A percentile compares a stretch with the other conserved stretches of the same genome.
phyloP scores from a whole-genome alignment of 78 protist genomes.

The Dictyostelium discoideum region DNA sequence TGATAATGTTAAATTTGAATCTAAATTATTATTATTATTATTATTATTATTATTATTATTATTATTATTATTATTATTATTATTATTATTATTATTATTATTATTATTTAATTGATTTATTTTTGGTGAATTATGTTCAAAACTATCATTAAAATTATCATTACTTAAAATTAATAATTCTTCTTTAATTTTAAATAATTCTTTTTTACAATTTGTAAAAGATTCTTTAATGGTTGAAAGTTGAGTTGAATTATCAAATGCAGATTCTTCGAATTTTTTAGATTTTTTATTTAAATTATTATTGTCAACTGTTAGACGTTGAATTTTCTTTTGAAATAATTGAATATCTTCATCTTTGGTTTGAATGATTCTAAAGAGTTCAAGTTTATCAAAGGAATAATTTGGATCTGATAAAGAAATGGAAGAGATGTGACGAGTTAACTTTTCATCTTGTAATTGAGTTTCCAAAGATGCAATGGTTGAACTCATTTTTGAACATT shows the following conservation, averaged over 20 bases:
- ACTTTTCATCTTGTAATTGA: conserved; percentile 22
- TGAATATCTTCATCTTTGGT: conserved; percentile 56
- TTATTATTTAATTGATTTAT: background rate
- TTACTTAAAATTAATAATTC: conserved; percentile 34
- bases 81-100: too few relatives aligned
- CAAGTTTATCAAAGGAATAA: conserved; percentile 26
- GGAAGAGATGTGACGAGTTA: conserved; percentile 31
- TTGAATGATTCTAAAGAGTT: conserved; percentile 33
- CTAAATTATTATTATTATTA: background rate
- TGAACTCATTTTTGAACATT: background rate
- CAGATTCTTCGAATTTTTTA: conserved; percentile 42
- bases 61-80: background rate
- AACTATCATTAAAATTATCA: conserved; percentile 55
- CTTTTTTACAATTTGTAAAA: conserved; percentile 9
- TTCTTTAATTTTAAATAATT: conserved; percentile 39
- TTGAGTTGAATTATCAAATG: conserved; percentile 14
- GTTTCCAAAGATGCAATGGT: conserved; percentile 21
- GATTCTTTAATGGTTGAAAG: conserved; percentile 13
- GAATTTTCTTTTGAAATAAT: conserved; percentile 20
- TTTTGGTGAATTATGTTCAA: background rate
- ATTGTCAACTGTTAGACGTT: conserved; percentile 37
- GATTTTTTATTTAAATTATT: conserved; percentile 8
- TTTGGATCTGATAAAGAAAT: conserved; percentile 20
- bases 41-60: background rate
- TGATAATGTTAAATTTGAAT: background rate